A percentile compares a stretch with the other conserved stretches of the same genome.
Conservation (phyloP, 2,329 filamentous ascomycete genomes). For the Decorospora gaudefroyi region DNA sequence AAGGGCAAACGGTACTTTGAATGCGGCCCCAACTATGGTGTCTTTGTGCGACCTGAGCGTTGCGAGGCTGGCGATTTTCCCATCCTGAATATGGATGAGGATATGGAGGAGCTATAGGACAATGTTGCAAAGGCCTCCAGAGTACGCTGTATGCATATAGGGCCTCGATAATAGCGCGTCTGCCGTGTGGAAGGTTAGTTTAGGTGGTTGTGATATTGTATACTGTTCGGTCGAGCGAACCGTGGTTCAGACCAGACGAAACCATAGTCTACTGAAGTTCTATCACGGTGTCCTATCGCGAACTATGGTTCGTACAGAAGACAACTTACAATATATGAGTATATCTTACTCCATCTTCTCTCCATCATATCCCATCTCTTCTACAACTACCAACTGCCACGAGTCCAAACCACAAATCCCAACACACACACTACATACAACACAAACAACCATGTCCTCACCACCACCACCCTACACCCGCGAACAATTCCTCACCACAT, state of each 20-base stretch:
- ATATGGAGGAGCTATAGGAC: slow-evolving; percentile 65
- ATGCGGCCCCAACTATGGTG: slow-evolving; percentile 69
- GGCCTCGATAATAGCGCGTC: too few relatives aligned
- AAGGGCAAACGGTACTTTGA: slow-evolving; percentile 70
- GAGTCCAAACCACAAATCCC: background rate
- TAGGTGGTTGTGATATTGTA: too few relatives aligned
- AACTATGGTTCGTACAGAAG: too few relatives aligned
- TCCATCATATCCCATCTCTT: background rate
- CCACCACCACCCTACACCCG: background rate
- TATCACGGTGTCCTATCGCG: too few relatives aligned
- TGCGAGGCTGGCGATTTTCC: slow-evolving; percentile 77
- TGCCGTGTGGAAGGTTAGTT: too few relatives aligned
- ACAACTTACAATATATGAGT: too few relatives aligned
- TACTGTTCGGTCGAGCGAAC: too few relatives aligned
- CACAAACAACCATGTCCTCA: background rate
- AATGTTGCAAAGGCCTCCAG: background rate
- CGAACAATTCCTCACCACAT: background rate
- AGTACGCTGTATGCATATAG: too few relatives aligned
- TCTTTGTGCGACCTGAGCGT: slow-evolving; percentile 77
- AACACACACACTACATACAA: background rate
- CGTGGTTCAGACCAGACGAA: too few relatives aligned
- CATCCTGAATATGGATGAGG: slow-evolving; percentile 58
- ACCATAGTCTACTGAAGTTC: too few relatives aligned
- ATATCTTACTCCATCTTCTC: too few relatives aligned
- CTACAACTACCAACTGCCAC: too few relatives aligned